Evolutionary conservation across 768 basidiomycete species (phyloP), one percentile per base, ranked within the genome.

Genomic region (Sarcodon aspratus): DNA sequence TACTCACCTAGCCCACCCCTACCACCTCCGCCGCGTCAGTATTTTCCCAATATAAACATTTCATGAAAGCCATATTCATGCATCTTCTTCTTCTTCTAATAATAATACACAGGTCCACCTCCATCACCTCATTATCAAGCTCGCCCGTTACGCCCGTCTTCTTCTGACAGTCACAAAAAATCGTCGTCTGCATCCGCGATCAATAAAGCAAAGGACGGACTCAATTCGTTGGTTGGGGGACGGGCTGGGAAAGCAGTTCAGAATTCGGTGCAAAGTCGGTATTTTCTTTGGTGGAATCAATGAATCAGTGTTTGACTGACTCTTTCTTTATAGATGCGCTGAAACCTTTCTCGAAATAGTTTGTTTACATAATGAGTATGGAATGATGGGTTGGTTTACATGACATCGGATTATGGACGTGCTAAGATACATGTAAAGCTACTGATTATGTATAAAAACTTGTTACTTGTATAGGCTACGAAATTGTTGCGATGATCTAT

Each of bases 151-250:
- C 21, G 37, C 8, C 44, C 53, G 61, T 21, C 50, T 62, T 27
- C 61, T 57, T 46, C 47, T 60, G 33, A 49, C 57, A 15, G 54
- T 54, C 32, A 56, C 55, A 40, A 46, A 46, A 50, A 33, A 49
- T 47, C 62, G 47, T 37, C 61, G 51, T 51, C 55, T 35, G 46
- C 38, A n/a, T 33, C 44, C 46, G 40, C 73, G 8, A 52, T 72
- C 33, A 69, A 63, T 31, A 64, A 64, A 54, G 79, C 78, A 37
- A 55, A 71, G 54, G 69, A 61, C 51, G 68, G 71, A n/a, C 68
- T 83, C 15, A 79, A 80, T 58, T 74, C 69, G 50, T 61, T 80
- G 32, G 76, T 76, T 13, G 79, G 80, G 3, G 68, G 66, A 54
- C 71, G 70, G 48, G 72, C 70, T 38, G 49, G 49, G 31, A 48